Evolutionary conservation across 2,329 filamentous ascomycete species (phyloP).

Genomic region (Diplodia scrobiculata): DNA sequence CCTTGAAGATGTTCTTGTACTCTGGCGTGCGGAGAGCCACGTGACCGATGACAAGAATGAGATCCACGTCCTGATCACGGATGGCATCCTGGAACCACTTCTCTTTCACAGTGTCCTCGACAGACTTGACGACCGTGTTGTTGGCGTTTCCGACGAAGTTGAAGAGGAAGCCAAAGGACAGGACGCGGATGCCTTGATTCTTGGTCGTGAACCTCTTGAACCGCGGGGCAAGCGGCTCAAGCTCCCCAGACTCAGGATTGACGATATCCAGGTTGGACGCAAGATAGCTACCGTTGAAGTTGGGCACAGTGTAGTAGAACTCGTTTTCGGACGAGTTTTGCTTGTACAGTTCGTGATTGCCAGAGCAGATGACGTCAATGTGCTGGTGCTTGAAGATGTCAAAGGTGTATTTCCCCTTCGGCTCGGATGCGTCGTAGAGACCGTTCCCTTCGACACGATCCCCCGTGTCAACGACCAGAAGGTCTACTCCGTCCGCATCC

Average conservation of each 20-base stretch:
- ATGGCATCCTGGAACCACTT: constrained; percentile 88
- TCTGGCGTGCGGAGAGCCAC: constrained; percentile 80
- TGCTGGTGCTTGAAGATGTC: constrained; percentile 81
- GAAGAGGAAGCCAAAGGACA: constrained; percentile 93
- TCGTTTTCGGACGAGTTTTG: constrained; percentile 75
- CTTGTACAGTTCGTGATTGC: constrained; percentile 95
- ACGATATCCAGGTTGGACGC: constrained; percentile 92
- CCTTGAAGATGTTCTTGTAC: constrained; percentile 73
- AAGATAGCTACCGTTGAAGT: constrained; percentile 78
- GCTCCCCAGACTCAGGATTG: constrained; percentile 68
- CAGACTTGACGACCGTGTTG: constrained; percentile 81
- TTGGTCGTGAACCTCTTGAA: constrained; percentile 91
- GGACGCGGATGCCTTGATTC: constrained; percentile 78
- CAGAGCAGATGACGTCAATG: constrained; percentile 81
- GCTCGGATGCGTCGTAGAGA: constrained; percentile 84
- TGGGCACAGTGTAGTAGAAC: constrained; percentile 76
- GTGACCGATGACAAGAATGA: constrained; percentile 86
- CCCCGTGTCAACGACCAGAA: constrained; percentile 93
- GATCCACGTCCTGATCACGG: constrained; percentile 73
- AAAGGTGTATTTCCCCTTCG: constrained; percentile 85
- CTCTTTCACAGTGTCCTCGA: constrained; percentile 78
- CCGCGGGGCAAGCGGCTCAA: constrained; percentile 74
- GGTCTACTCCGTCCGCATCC: constrained; percentile 75
- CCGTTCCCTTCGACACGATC: constrained; percentile 94
- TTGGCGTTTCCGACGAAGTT: constrained; percentile 89